Evolutionary conservation across 768 basidiomycete genomes (phyloP).

Genomic region (Termitomyces sp.): DNA sequence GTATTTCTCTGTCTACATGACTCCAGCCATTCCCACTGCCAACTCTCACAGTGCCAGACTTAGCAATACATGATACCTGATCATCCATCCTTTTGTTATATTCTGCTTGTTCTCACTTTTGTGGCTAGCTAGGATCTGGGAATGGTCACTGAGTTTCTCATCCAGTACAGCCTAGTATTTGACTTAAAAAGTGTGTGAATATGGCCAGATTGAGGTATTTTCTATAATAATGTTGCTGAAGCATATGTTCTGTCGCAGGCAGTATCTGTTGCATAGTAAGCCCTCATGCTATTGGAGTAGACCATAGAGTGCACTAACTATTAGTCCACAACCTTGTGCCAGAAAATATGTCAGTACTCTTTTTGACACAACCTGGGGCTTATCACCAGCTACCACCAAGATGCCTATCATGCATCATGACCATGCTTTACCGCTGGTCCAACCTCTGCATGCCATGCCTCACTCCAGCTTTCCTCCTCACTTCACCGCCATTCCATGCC

Average conservation of each 20-base stretch:
- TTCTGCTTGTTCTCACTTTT: neutral
- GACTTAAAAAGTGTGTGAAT: slow-evolving; percentile 20
- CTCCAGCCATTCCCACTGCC: slow-evolving; percentile 23
- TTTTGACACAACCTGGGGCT: too few species aligned
- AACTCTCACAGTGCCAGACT: slow-evolving; percentile 34
- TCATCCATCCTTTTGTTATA: neutral
- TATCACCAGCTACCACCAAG: too few species aligned
- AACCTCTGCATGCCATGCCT: too few species aligned
- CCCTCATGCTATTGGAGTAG: too few species aligned
- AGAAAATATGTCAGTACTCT: too few species aligned
- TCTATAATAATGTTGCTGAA: neutral
- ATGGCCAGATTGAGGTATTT: neutral
- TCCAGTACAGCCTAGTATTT: slow-evolving; percentile 24
- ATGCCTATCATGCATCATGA: too few species aligned
- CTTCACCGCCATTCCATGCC: too few species aligned
- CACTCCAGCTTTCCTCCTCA: too few species aligned
- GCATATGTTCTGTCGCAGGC: slow-evolving; percentile 4
- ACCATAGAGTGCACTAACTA: too few species aligned
- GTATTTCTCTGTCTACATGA: slow-evolving; percentile 30
- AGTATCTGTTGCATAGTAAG: slow-evolving; percentile 24
- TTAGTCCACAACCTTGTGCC: too few species aligned
- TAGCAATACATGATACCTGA: slow-evolving; percentile 30
- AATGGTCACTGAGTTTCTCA: slow-evolving; percentile 27
- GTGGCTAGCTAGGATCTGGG: slow-evolving; percentile 34
- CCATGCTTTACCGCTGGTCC: too few species aligned